Evolutionary conservation across 352 stramenopile species (phyloP).

Genomic region (Phytophthora europaea): DNA sequence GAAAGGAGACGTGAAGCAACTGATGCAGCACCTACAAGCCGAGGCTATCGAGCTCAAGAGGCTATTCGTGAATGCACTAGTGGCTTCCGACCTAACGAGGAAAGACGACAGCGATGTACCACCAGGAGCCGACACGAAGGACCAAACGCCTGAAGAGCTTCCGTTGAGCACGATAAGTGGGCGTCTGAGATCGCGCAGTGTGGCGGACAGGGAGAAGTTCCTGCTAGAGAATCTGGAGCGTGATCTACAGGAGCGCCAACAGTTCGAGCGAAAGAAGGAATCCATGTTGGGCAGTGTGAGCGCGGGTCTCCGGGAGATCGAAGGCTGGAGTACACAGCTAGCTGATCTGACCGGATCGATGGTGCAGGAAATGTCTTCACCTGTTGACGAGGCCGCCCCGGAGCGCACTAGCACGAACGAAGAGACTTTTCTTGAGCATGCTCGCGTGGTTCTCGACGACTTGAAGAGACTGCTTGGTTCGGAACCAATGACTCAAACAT

Average conservation of each 20-base stretch:
- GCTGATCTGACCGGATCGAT: constrained; percentile 42
- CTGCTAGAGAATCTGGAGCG: constrained; percentile 58
- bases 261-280: constrained; percentile 38
- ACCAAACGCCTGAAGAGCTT: constrained; percentile 14
- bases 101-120: not conserved
- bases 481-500: constrained; percentile 58
- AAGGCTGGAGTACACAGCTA: constrained; percentile 47
- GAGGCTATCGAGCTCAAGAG: constrained; percentile 77
- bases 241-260: constrained; percentile 44
- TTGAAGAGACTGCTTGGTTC: constrained; percentile 53
- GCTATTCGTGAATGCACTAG: constrained; percentile 67
- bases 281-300: constrained; percentile 28
- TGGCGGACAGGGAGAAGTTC: constrained; percentile 44
- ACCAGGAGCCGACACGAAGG: not conserved
- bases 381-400: constrained; percentile 11
- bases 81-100: constrained; percentile 39
- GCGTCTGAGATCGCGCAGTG: constrained; percentile 31
- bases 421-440: constrained; percentile 33
- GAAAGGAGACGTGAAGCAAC: constrained; percentile 66
- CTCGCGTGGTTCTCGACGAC: constrained; percentile 42
- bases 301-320: constrained; percentile 43
- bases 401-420: constrained; percentile 32
- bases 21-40: constrained; percentile 74
- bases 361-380: constrained; percentile 47
- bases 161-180: constrained; percentile 34